Evolutionary conservation across 2,329 filamentous ascomycete species (phyloP), one percentile per base, ranked within the genome.

Genomic region (Cercospora beticola): DNA sequence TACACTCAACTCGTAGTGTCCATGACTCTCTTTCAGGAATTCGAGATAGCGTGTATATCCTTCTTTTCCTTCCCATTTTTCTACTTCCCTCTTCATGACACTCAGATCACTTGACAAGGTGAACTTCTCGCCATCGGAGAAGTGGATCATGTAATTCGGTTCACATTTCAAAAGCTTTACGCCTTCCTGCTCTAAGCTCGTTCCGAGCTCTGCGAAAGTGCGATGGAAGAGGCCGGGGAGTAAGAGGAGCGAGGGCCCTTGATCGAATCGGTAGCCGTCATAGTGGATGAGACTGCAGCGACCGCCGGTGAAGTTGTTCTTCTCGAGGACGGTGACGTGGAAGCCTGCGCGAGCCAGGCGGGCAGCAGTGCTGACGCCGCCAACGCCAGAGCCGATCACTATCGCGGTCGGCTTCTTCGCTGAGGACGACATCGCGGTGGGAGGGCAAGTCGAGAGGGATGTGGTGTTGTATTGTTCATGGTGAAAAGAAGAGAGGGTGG

Each of bases 71-170:
- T 93, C 91, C 81, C 87, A 89, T n/a, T 85, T 85, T 82, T 92
- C 90, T 40, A 93, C 85, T 77, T 92, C 87, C 16, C 79, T 75
- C 78, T 92, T 92, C 90, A 93, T 92, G 59, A 83, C 82, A n/a
- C 86, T 83, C 46, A 90, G 81, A 75, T 93, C 89, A n/a, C 87
- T 89, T 4, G 87, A 88, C 30, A 91, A 81, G 70, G 86, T 83
- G 76, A 92, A 90, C 10, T 78, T 81, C 71, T 87, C 86, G 62
- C 87, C 88, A 77, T 92, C 90, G 14, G 87, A 83, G 76, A 92
- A 93, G 84, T 88, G 91, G 68, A 93, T 84, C 65, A 88, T 87
- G 82, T 93, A 93, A 77, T 93, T 93, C 0, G 89, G 89, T 61
- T 91, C 88, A 78, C 90, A 93, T 81, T 90, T 91, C 26, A 90